Percentiles rank a stretch among this genome's conserved stretches.
Conservation (phyloP, 345 rosid genomes). For the Gossypium thurberi region DNA sequence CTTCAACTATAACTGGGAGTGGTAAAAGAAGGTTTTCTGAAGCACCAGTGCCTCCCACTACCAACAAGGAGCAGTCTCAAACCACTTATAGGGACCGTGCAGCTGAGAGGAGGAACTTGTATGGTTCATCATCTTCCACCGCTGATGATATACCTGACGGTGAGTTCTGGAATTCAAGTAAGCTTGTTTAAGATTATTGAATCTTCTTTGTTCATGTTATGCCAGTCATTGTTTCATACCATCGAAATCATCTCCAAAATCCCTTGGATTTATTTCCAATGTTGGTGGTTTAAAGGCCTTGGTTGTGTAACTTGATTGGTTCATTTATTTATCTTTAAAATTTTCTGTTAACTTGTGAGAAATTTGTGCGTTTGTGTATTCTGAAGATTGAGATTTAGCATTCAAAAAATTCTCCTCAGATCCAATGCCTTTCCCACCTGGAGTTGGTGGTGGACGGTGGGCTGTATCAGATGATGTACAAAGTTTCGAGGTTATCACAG, state of each 20-base stretch:
- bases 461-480: slow-evolving; percentile 31
- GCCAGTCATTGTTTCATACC: background rate
- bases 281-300: slow-evolving; percentile 8
- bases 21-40: slow-evolving; percentile 96
- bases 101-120: slow-evolving; percentile 95
- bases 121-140: slow-evolving; percentile 64
- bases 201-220: background rate
- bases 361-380: slow-evolving; percentile 14
- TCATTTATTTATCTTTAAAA: slow-evolving; percentile 16
- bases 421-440: slow-evolving; percentile 97
- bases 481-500: slow-evolving; percentile 80
- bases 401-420: slow-evolving; percentile 58
- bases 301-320: slow-evolving; percentile 18
- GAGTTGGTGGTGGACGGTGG: slow-evolving; percentile 86
- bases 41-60: slow-evolving; percentile 46
- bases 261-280: slow-evolving; percentile 1
- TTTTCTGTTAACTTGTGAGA: slow-evolving; percentile 36
- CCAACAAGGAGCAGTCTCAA: slow-evolving; percentile 64
- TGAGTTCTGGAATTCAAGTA: slow-evolving; percentile 56
- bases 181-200: slow-evolving; percentile 29
- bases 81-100: slow-evolving; percentile 86
- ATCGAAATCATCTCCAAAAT: background rate
- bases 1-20: slow-evolving; percentile 51
- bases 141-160: slow-evolving; percentile 47
- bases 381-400: slow-evolving; percentile 68